These are phyloP conservation scores for Beauveria australis DNA, from an alignment of 2,329 filamentous ascomycete species.

Conservation along the genomic window DNA sequence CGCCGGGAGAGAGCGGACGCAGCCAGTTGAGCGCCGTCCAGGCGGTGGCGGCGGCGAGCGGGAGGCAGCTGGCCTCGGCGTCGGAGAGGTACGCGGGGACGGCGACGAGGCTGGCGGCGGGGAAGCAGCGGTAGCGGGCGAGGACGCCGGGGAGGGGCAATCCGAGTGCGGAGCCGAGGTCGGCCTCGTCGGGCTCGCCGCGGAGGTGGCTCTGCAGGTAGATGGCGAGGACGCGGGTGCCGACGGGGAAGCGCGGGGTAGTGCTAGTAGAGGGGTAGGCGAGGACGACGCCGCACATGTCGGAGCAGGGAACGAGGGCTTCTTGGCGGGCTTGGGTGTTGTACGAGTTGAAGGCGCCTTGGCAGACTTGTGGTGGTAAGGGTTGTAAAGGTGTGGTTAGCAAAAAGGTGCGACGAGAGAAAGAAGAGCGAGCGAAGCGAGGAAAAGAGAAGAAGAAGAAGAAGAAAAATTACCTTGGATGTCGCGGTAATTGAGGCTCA, in stretches of 20 bases:
- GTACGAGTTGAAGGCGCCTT: constrained; percentile 61
- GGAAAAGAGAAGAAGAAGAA: neutral
- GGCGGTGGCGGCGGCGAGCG: constrained; percentile 54
- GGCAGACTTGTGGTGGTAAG: constrained; percentile 42
- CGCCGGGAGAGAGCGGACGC: constrained; percentile 39
- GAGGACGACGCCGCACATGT: constrained; percentile 59
- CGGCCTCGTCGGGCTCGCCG: constrained; percentile 48
- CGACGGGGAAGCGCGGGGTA: constrained; percentile 35
- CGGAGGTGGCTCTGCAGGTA: constrained; percentile 51
- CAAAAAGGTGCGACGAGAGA: too few species aligned
- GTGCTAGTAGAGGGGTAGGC: constrained; percentile 23
- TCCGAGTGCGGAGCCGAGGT: constrained; percentile 51
- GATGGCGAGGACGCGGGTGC: constrained; percentile 59
- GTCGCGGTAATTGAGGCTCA: constrained; percentile 43
- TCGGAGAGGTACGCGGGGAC: constrained; percentile 48
- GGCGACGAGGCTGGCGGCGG: constrained; percentile 44
- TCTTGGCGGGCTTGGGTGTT: constrained; percentile 29
- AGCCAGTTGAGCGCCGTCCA: constrained; percentile 59
- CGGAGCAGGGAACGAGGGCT: constrained; percentile 56
- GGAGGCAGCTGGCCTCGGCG: constrained; percentile 52
- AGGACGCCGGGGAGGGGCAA: constrained; percentile 51
- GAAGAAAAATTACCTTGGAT: constrained; percentile 31
- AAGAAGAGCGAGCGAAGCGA: neutral
- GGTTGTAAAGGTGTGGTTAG: too few species aligned
- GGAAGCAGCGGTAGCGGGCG: constrained; percentile 52